Evolutionary conservation across 139 green algal species (phyloP), one percentile per base, ranked within the genome.

Genomic region (Tetradesmus obliquus): DNA sequence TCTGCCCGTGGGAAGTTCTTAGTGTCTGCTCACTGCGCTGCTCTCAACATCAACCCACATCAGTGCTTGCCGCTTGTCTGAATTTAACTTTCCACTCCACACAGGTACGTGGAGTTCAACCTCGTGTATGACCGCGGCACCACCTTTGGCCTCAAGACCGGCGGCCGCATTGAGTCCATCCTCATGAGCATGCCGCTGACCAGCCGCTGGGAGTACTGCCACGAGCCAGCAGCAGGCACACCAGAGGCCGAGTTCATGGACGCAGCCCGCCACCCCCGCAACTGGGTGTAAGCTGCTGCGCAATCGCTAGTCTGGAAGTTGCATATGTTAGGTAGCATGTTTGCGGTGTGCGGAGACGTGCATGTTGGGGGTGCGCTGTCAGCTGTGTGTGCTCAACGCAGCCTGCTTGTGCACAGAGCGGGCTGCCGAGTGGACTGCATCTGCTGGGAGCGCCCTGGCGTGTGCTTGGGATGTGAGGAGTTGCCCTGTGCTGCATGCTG

Each of bases 101-200:
- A n/a, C n/a, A 98, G 94, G 54, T 99, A 99, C 92, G 98, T 99
- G 10, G 98, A 99, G 96, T 99, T 99, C 96, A 99, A 99, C 95
- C 96, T 99, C 81, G 69, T 96, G 90, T 99, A 99, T 94, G 98
- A 99, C 94, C 95, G 98, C 74, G 98, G 98, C 58, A 99, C 98
- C 20, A 99, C 97, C 32, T 99, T 99, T 93, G 98, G 98, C 62
- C 95, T 99, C 5, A 99, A 99, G 94, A 99, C 98, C 15, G 98
- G 97, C 74, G 98, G 98, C 76, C 95, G 98, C 86, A 99, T 99
- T 86, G 98, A 99, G 96, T 98, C 95, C 93, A 97, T 99, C 92
- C 91, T 99, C 24, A 99, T 99, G 97, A 97, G 93, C 53, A 94
- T 99, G 92, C 97, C 97, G 9, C 89, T 97, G 2, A 97, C 95